Evolutionary conservation across 805 yeast species (phyloP).

Genomic region (Myxozyma sirexii): DNA sequence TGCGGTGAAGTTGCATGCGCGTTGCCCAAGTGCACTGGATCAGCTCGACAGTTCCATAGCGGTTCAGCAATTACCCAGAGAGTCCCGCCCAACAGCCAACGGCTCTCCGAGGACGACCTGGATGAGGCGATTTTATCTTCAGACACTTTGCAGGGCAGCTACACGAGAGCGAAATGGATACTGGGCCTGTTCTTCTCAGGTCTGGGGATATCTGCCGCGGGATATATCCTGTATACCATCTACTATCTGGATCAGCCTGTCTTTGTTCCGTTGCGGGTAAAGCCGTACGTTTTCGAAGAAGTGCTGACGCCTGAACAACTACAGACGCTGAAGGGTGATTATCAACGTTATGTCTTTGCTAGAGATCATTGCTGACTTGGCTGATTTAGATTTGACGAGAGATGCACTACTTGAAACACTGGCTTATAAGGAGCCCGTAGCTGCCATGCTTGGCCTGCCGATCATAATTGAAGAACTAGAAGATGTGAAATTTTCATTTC

Average conservation of each 20-base stretch:
- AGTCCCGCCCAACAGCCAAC: constrained; percentile 10
- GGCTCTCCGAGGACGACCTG: constrained; percentile 26
- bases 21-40: not conserved
- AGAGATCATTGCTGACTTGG: not conserved
- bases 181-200: not conserved
- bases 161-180: not conserved
- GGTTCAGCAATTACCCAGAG: not conserved
- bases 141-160: not conserved
- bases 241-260: constrained; percentile 12
- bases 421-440: constrained; percentile 26
- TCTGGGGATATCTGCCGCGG: constrained; percentile 28
- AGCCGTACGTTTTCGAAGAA: constrained; percentile 28
- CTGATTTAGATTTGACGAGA: constrained; percentile 21
- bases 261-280: constrained; percentile 27
- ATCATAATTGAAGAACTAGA: constrained; percentile 21
- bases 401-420: constrained; percentile 27
- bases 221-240: constrained; percentile 36
- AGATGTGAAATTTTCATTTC: constrained; percentile 16
- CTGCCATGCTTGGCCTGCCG: constrained; percentile 25
- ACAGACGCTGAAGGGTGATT: constrained; percentile 6
- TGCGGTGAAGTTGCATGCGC: no score
- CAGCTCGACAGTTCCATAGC: not conserved
- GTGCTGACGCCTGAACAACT: constrained; percentile 16
- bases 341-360: no score
- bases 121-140: constrained; percentile 28